Conservation (phyloP, 345 rosid species). For the Cardamine occulta region DNA sequence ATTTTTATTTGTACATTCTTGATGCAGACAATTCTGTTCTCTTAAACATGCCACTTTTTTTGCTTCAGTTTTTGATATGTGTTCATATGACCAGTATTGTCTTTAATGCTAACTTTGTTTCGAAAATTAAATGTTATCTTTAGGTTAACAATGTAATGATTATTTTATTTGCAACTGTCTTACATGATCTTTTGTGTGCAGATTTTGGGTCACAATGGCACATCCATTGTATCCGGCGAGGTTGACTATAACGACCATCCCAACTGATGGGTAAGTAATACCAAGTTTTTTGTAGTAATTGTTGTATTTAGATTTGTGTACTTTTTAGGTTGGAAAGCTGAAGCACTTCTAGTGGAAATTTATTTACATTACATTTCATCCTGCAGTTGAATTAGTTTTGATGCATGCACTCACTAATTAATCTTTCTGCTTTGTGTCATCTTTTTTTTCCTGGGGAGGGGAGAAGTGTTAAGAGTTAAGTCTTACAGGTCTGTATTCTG, state of each 20-base stretch:
- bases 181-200: slow-evolving; percentile 44
- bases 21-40: neutral
- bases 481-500: neutral
- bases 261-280: slow-evolving; percentile 80
- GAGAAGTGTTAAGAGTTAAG: slow-evolving; percentile 18
- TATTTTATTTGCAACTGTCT: neutral
- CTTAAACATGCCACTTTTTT: neutral
- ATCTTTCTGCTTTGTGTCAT: neutral
- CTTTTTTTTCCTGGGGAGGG: neutral
- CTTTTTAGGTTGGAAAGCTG: neutral
- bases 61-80: slow-evolving; percentile 9
- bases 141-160: neutral
- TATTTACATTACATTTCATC: neutral
- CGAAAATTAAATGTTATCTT: neutral
- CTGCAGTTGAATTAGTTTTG: slow-evolving; percentile 3
- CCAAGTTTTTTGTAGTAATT: neutral
- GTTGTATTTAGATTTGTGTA: neutral
- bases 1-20: neutral
- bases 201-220: slow-evolving; percentile 69
- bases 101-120: neutral
- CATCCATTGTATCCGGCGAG: slow-evolving; percentile 72
- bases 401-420: neutral
- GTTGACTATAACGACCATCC: slow-evolving; percentile 57
- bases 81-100: neutral
- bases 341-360: neutral